phyloP scores from a whole-genome alignment of 23 red algal genomes.

The Gracilaria domingensis region DNA sequence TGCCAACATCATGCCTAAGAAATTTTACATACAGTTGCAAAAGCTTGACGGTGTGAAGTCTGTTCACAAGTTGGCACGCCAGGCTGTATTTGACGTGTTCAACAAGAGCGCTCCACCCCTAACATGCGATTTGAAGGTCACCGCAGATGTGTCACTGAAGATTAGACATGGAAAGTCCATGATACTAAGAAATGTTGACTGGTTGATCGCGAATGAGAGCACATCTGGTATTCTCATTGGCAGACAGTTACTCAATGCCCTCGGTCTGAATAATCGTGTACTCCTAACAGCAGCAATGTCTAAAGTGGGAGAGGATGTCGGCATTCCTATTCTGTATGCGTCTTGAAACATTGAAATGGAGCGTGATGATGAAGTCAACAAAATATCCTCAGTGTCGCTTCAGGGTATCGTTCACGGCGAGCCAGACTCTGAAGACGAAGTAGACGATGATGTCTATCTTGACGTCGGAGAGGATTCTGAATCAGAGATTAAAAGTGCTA shows the following conservation, averaged over 20 bases:
- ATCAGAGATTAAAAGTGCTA: neutral
- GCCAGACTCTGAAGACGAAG: neutral
- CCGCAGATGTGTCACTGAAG: neutral
- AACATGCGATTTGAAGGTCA: neutral
- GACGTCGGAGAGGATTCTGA: slow-evolving; percentile 9
- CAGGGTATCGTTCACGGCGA: neutral
- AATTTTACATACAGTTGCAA: neutral
- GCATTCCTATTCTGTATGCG: neutral
- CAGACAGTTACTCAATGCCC: neutral
- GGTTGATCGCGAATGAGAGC: neutral
- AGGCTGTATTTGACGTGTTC: neutral
- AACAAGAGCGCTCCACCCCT: neutral
- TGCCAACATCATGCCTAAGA: neutral
- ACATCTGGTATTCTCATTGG: neutral
- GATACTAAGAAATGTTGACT: slow-evolving; percentile 33
- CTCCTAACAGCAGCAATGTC: neutral
- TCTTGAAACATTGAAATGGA: neutral
- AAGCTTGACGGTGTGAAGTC: neutral
- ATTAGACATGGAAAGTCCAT: slow-evolving; percentile 32
- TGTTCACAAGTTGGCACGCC: neutral
- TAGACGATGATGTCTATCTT: neutral
- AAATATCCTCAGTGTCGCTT: neutral
- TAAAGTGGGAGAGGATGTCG: neutral
- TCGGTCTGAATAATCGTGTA: slow-evolving; percentile 15
- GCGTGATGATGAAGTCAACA: neutral